Evolutionary conservation across 345 rosid genomes (phyloP), one percentile per base, ranked within the genome.

Genomic region (Salix dunnii): DNA sequence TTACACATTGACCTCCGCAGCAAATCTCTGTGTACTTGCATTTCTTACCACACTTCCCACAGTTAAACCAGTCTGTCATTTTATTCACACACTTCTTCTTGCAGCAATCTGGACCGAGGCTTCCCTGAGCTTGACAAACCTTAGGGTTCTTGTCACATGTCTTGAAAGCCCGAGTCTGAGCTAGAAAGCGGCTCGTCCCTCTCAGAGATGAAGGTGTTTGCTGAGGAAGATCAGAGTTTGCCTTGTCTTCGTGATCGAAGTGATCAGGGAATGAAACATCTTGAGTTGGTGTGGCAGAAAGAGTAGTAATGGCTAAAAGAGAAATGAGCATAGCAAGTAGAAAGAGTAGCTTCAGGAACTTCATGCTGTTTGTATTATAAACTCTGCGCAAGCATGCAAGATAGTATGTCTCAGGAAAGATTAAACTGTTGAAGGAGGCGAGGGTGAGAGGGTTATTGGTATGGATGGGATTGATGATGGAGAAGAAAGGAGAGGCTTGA

Each of bases 11-110:
- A 35, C 90, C 91, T 7, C 73, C 81, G 83, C 92, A 89, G 76
- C 94, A 89, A 67, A 78, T 70, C 82, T 87, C 88, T 0, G 84
- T 76, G 80, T 77, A 88, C 63, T 75, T 85, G 25, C 94, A 91
- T n/a, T 85, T 84, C 62, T 74, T 83, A 1, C 94, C 94, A 55
- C 94, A 91, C 73, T 10, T 77, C 17, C 92, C 91, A 49, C 94
- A 90, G 48, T 86, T 89, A 12, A 79, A 13, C 46, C 72, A 67
- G 76, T 89, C 87, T n/a, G 74, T 85, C 36, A 17, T 18, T 28
- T 86, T 70, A 27, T 87, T 81, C 33, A 90, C 94, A 38, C 94
- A 90, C 63, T 36, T 86, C 73, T 84, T 89, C 77, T 84, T 83
- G 79, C 94, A 90, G 78, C 94, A 89, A 65, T 83, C 77, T 17